These are phyloP conservation scores for Ophiocordyceps camponoti-leonardi DNA, from an alignment of 2,329 filamentous ascomycete species.

Conservation along the genomic window DNA sequence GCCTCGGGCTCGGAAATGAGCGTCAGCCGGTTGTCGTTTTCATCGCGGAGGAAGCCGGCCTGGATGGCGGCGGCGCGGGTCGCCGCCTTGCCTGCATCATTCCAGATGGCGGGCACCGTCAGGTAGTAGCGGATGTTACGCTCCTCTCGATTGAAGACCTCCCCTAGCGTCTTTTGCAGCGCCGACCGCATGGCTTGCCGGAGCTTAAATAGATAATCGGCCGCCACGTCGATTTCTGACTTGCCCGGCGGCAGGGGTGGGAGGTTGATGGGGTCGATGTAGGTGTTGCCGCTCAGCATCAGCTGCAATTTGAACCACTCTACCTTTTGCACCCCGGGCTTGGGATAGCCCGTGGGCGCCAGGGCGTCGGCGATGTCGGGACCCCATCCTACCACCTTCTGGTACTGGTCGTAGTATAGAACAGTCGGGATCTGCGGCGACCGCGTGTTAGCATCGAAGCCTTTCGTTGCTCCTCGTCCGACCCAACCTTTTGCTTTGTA, in stretches of 20 bases:
- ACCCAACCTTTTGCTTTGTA: conserved; percentile 84
- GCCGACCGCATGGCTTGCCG: conserved; percentile 93
- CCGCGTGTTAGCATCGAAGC: not conserved
- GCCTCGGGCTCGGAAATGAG: conserved; percentile 94
- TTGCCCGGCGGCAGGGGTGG: conserved; percentile 93
- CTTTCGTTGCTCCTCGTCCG: not conserved
- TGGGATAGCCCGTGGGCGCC: conserved; percentile 91
- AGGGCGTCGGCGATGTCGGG: conserved; percentile 95
- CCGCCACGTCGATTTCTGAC: conserved; percentile 97
- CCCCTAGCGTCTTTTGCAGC: conserved; percentile 87
- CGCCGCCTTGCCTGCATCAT: conserved; percentile 93
- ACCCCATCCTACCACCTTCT: conserved; percentile 99
- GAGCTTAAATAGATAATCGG: conserved; percentile 96
- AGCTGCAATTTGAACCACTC: conserved; percentile 99
- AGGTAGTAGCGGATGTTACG: conserved; percentile 96
- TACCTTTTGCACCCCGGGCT: conserved; percentile 94
- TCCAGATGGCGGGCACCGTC: conserved; percentile 98
- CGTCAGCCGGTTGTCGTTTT: conserved; percentile 92
- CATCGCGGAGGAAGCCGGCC: conserved; percentile 87
- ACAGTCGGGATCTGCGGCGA: conserved; percentile 78
- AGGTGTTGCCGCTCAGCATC: conserved; percentile 96
- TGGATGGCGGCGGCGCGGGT: conserved; percentile 92
- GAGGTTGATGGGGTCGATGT: conserved; percentile 97
- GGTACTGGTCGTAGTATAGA: conserved; percentile 98
- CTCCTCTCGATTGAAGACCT: conserved; percentile 96